phyloP scores from a whole-genome alignment of 2,329 filamentous ascomycete genomes.

The Fusarium tanahbumbuense region DNA sequence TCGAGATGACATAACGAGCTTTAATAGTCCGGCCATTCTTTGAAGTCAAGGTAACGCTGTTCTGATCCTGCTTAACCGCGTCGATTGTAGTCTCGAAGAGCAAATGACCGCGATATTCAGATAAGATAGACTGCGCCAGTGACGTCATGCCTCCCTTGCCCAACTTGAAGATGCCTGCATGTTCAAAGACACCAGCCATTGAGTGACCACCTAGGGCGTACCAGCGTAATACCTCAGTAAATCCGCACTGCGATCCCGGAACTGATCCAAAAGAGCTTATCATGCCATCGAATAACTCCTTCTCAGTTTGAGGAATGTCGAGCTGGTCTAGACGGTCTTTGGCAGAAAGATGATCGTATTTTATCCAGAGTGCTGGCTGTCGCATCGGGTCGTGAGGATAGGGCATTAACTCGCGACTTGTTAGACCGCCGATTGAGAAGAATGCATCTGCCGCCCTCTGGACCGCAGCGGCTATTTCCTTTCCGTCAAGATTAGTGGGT shows the following conservation, averaged over 20 bases:
- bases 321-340: constrained; percentile 48
- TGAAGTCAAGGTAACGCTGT: background rate
- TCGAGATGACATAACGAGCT: background rate
- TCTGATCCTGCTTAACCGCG: background rate
- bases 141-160: background rate
- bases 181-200: constrained; percentile 26
- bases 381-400: constrained; percentile 51
- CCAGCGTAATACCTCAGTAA: constrained; percentile 35
- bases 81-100: background rate
- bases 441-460: constrained; percentile 42
- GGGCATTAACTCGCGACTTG: constrained; percentile 50
- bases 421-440: constrained; percentile 48
- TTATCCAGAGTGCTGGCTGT: constrained; percentile 43
- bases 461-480: background rate
- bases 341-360: constrained; percentile 42
- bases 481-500: background rate
- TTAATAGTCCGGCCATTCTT: background rate
- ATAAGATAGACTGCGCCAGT: background rate
- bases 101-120: background rate
- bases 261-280: constrained; percentile 28
- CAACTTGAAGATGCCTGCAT: background rate
- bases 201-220: constrained; percentile 29
- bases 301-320: constrained; percentile 28
- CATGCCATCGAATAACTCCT: constrained; percentile 32
- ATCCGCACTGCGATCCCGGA: constrained; percentile 2